Evolutionary conservation across 1,139 yeast species (phyloP), one percentile per base, ranked within the genome.

Genomic region (Candida tetrigidarum): DNA sequence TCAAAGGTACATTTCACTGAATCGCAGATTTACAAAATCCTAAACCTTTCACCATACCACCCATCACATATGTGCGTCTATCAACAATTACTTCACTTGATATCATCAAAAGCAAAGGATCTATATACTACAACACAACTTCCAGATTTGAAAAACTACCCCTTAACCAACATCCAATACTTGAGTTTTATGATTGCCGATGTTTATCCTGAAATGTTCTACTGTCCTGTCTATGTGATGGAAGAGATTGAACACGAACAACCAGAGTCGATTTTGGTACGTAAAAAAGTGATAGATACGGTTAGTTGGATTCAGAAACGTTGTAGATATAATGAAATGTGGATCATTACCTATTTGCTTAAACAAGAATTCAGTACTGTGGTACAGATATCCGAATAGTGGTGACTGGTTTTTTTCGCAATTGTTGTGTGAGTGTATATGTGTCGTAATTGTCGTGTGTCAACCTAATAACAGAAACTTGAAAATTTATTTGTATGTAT

Each of bases 321-420:
- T 11, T 37, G 40, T 14, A 40, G 46, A 37, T 62, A 42, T 45
- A 59, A 58, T 43, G 56, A 62, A 43, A 58, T 59, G 57, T 63
- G 67, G 67, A 55, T 62, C 15, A 42, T 62, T 14, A 58, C 55
- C 9, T 52, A 58, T 36, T 41, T 62, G 28, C 39, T 62, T 20
- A 55, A 55, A 27, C 47, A 49, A n/a, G 61, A 54, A 37, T 60
- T 41, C 33, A 33, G 9, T 6, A 37, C 35, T 4, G 18, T 37
- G n/a, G 39, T 45, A 12, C 30, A 39, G 12, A 16, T n/a, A n/a
- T n/a, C n/a, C n/a, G n/a, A n/a, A n/a, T n/a, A n/a, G n/a, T n/a
- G n/a, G n/a, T n/a, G n/a, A n/a, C n/a, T n/a, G n/a, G n/a, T n/a
- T n/a, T n/a, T n/a, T n/a, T n/a, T n/a, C n/a, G n/a, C n/a, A n/a